phyloP scores from a whole-genome alignment of 2,329 filamentous ascomycete species.

The Cercospora sp. region DNA sequence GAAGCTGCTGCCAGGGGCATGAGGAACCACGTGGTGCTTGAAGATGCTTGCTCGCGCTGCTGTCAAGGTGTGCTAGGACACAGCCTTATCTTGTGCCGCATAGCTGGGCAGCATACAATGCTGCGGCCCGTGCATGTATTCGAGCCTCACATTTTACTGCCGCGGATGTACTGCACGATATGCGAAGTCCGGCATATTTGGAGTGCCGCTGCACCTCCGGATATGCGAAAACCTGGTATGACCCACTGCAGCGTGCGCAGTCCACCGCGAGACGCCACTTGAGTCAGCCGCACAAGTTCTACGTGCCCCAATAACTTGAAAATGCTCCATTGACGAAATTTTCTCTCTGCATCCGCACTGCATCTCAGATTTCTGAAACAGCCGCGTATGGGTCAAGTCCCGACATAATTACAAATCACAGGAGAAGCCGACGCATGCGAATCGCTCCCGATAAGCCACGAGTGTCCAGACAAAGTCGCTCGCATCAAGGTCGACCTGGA shows the following conservation, averaged over 20 bases:
- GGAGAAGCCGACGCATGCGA: slow-evolving; percentile 8
- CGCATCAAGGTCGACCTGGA: slow-evolving; percentile 1
- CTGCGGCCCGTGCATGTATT: neutral
- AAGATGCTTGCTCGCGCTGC: neutral
- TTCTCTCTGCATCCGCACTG: neutral
- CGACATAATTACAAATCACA: slow-evolving; percentile 12
- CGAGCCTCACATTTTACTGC: neutral
- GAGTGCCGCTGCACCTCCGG: slow-evolving; percentile 6
- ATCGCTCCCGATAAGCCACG: slow-evolving; percentile 4
- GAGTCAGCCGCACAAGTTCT: neutral
- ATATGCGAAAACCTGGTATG: slow-evolving; percentile 3
- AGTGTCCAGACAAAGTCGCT: slow-evolving; percentile 1
- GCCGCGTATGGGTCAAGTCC: slow-evolving; percentile 4
- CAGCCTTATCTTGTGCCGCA: neutral
- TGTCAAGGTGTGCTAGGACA: neutral
- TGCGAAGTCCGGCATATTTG: slow-evolving; percentile 7
- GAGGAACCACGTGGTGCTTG: neutral
- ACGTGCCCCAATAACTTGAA: neutral
- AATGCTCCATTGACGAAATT: neutral
- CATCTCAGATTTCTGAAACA: slow-evolving; percentile 15
- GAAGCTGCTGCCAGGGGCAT: neutral
- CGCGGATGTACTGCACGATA: neutral
- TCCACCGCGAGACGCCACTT: slow-evolving; percentile 8
- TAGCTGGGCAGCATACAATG: neutral
- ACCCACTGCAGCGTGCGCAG: neutral